Percentiles rank a stretch among this genome's conserved stretches.
phyloP scores from a whole-genome alignment of 2,329 filamentous ascomycete genomes.

The Pseudocercospora fijiensis region DNA sequence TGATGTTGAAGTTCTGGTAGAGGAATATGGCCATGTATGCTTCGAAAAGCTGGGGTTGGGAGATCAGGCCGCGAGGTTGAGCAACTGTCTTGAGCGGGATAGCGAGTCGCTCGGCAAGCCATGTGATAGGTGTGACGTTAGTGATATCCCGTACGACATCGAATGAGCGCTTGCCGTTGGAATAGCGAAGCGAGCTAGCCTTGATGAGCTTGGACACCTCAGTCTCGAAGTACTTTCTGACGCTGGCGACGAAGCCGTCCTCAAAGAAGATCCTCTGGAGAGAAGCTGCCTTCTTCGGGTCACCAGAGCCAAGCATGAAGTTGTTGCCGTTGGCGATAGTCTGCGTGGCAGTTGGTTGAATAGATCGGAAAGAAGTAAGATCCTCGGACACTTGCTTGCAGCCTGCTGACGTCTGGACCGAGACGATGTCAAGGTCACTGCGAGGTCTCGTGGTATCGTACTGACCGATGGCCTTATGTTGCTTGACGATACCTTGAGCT shows the following conservation, averaged over 20 bases:
- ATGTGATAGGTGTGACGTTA: constrained; percentile 65
- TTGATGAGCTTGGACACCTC: constrained; percentile 49
- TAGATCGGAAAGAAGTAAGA: constrained; percentile 50
- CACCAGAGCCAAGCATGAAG: constrained; percentile 50
- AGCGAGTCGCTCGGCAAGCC: constrained; percentile 63
- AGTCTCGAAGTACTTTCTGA: constrained; percentile 46
- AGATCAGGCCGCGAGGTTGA: constrained; percentile 57
- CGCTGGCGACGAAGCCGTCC: constrained; percentile 46
- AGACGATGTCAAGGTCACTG: constrained; percentile 46
- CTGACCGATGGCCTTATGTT: constrained; percentile 47
- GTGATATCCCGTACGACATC: constrained; percentile 64
- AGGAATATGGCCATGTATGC: constrained; percentile 49
- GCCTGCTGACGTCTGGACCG: constrained; percentile 52
- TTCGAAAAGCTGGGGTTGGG: constrained; percentile 49
- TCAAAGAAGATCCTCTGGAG: constrained; percentile 52
- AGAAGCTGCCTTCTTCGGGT: constrained; percentile 38
- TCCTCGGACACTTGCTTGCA: constrained; percentile 54
- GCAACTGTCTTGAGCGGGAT: constrained; percentile 65
- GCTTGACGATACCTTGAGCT: constrained; percentile 48
- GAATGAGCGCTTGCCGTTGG: constrained; percentile 48
- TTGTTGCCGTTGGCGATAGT: constrained; percentile 49
- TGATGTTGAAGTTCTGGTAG: constrained; percentile 56
- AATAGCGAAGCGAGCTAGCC: constrained; percentile 49
- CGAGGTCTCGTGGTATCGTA: constrained; percentile 44
- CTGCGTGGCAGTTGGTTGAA: constrained; percentile 43